Base-by-base conservation (phyloP, 805 yeast species). In the Spathaspora passalidarum region DNA sequence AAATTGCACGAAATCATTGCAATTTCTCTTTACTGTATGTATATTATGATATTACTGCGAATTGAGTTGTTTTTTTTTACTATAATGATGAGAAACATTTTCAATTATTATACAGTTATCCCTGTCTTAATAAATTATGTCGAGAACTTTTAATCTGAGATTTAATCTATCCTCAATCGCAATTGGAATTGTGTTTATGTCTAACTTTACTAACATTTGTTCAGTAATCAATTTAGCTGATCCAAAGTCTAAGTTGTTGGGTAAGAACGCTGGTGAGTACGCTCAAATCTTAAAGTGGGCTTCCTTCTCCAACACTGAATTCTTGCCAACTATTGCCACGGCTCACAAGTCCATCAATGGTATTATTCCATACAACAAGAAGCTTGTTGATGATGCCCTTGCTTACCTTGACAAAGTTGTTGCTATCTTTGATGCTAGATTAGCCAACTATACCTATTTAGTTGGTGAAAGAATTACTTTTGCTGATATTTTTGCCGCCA, bases 61-160 rank as follows among this genome's bases (percentile, higher is more conserved):
- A 44, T 41, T 29, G 20, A 4, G 16, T 23, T n/a, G 32, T 32
- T 38, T n/a, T n/a, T 32, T 48, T 38, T n/a, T 41, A 11, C 23
- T 43, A 36, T 47, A 61, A 65, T 81, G 88, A 82, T 82, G 87
- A 82, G 71, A 75, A 63, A 66, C 49, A 62, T 68, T 71, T 68
- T 63, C 61, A 59, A 60, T 47, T 53, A 65, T 70, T 70, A 72
- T 64, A 83, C 88, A 83, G 88, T 83, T 83, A 83, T 83, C 88
- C 88, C 88, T 83, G 88, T 83, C 88, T 83, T 82, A 83, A 83
- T 66, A 81, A 53, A 81, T 63, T 62, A 78, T 83, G 88, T 82
- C 88, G 88, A 83, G 84, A 74, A 66, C 68, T 52, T 67, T 54
- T 49, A 73, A 54, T 76, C 85, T 80, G 85, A 81, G 65, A 62